These are phyloP conservation scores for Populus tremula DNA, from an alignment of 345 rosid genomes.

Conservation along the genomic window DNA sequence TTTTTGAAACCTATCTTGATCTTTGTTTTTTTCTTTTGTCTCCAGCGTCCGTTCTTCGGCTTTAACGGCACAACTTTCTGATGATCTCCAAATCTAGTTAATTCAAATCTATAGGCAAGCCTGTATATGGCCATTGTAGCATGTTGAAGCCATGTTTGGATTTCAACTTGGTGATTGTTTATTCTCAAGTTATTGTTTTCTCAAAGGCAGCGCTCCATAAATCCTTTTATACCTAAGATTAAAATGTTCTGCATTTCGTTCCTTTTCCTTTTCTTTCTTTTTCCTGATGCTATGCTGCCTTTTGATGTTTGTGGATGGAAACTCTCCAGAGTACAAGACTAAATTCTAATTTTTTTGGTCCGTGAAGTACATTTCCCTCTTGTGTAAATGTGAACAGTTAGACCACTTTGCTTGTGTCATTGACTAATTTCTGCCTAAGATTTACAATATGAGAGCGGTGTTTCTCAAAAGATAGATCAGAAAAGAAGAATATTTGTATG, in stretches of 20 bases:
- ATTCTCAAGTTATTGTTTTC: background rate
- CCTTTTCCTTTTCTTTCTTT: background rate
- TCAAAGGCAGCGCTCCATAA: background rate
- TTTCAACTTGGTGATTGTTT: background rate
- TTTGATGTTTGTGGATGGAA: background rate
- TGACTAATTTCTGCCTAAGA: too few species aligned
- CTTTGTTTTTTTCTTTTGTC: slow-evolving; percentile 1
- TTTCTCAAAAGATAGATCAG: too few species aligned
- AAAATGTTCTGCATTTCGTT: background rate
- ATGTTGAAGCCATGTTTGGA: background rate
- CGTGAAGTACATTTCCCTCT: too few species aligned
- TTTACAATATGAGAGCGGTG: too few species aligned
- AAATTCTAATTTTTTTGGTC: too few species aligned
- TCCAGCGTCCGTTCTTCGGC: slow-evolving; percentile 65
- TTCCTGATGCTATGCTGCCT: background rate
- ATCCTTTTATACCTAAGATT: background rate
- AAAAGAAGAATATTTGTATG: too few species aligned
- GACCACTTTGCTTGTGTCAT: too few species aligned
- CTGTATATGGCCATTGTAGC: background rate
- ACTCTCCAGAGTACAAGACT: too few species aligned
- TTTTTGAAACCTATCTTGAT: too few species aligned
- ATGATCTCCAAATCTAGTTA: slow-evolving; percentile 8
- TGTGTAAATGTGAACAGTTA: too few species aligned
- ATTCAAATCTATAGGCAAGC: background rate
- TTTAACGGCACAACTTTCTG: slow-evolving; percentile 80